Evolutionary conservation across 257 asterid genomes (phyloP), one percentile per base, ranked within the genome.

Genomic region (Petunia secreta): DNA sequence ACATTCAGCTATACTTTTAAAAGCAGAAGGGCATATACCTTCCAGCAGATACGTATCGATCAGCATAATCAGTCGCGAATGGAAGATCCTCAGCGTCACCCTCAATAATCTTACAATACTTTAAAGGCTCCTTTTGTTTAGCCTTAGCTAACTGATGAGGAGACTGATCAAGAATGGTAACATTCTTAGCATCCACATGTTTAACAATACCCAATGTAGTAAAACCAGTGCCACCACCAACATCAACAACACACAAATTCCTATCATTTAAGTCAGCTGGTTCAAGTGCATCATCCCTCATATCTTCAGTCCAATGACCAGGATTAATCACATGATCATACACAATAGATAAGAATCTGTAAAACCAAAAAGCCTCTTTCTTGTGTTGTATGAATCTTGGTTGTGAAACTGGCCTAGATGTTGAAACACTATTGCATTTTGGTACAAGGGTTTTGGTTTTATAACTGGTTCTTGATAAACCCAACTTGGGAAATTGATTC

Each of bases 291-390:
- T 96, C 99, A 37, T 94, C 98, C 77, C 99, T 87, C 99, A 94
- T 94, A 54, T 96, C 99, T 85, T 94, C 98, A 5, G 99, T 96
- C 98, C 98, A 94, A 67, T 96, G 99, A n/a, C 98, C 98, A n/a
- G 99, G 99, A 89, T 94, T 94, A 48, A 96, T 90, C 38, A 94
- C 87, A 79, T 92, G 99, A 88, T 96, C 98, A 82, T 96, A 96
- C 83, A 94, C 97, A 62, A 96, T 92, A 3, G 99, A 96, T 0
- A 96, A 88, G 64, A 96, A 92, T 75, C 98, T 85, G 66, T 94
- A 96, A 46, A 96, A 94, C 99, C 99, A 96, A 77, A 92, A 96
- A 0, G 99, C 99, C 85, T 92, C 99, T 63, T 94, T 89, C 86
- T 96, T 94, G 87, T 94, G 98, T 88, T 96, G 99, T 5, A 96